These are phyloP conservation scores for Zygnema cylindricum DNA, from an alignment of 139 green algal genomes.

Conservation along the genomic window DNA sequence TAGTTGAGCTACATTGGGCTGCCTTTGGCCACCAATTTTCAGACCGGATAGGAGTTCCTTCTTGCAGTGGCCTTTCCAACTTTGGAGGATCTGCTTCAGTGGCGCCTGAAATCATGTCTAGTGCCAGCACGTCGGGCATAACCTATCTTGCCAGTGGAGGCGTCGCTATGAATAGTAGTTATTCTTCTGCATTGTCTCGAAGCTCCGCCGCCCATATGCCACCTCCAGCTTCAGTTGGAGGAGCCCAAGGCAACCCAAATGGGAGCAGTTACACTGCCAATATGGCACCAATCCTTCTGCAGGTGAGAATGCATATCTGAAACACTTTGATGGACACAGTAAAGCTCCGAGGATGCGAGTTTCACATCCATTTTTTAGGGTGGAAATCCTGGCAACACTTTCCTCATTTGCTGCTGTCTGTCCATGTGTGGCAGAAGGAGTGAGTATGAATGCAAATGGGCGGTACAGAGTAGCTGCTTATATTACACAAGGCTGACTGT, in stretches of 20 bases:
- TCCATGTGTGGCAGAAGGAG: too few relatives aligned
- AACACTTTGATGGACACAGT: too few relatives aligned
- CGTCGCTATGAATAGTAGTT: neutral
- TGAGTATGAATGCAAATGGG: too few relatives aligned
- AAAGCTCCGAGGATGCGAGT: too few relatives aligned
- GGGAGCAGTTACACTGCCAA: slow-evolving; percentile 23
- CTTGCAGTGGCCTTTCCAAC: neutral
- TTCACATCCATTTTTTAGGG: too few relatives aligned
- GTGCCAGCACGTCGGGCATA: neutral
- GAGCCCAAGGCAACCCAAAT: neutral
- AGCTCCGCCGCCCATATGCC: neutral
- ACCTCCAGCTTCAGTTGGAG: neutral
- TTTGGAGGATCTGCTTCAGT: neutral
- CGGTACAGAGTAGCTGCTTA: too few relatives aligned
- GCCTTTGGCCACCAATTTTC: slow-evolving; percentile 53
- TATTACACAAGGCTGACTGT: too few relatives aligned
- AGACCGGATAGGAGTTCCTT: slow-evolving; percentile 33
- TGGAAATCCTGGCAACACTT: too few relatives aligned
- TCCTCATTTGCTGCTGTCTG: too few relatives aligned
- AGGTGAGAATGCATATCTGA: neutral
- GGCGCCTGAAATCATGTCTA: neutral
- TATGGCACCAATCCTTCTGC: slow-evolving; percentile 35
- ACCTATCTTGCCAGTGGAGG: slow-evolving; percentile 24
- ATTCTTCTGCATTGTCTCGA: neutral
- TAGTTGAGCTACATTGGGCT: slow-evolving; percentile 51